Percentiles rank a stretch among this genome's conserved stretches.
Evolutionary conservation across 176 grass and related monocot species (phyloP).

Genomic region (Oropetium thomaeum): DNA sequence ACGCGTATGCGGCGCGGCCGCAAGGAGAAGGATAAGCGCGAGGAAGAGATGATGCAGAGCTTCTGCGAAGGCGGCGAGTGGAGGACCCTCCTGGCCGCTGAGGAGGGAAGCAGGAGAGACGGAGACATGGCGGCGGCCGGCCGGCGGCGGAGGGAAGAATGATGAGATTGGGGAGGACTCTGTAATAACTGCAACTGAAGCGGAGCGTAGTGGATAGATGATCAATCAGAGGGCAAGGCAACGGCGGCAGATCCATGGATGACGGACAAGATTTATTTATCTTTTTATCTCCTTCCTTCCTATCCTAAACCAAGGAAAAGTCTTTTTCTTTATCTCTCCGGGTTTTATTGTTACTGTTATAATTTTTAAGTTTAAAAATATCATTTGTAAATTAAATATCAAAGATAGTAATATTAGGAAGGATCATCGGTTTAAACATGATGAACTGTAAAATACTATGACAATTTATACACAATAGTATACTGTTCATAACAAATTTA

Average conservation of each 20-base stretch:
- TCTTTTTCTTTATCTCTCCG: too few relatives aligned
- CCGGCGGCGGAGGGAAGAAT: neutral
- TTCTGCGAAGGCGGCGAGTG: neutral
- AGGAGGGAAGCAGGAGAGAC: slow-evolving; percentile 18
- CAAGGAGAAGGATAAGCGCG: slow-evolving; percentile 11
- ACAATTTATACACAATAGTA: too few relatives aligned
- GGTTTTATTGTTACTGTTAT: too few relatives aligned
- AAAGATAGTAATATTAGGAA: too few relatives aligned
- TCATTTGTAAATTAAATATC: too few relatives aligned
- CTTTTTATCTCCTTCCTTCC: too few relatives aligned
- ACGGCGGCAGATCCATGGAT: neutral
- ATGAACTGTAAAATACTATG: too few relatives aligned
- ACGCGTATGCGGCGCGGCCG: slow-evolving; percentile 12
- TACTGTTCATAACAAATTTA: too few relatives aligned
- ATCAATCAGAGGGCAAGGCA: neutral
- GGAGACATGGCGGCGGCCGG: slow-evolving; percentile 33
- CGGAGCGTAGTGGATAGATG: neutral
- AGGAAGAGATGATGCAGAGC: neutral
- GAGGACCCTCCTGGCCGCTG: neutral
- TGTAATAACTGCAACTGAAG: neutral
- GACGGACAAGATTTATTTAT: neutral
- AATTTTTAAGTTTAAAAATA: too few relatives aligned
- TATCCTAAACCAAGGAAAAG: too few relatives aligned
- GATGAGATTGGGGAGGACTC: neutral
- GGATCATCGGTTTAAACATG: too few relatives aligned